Evolutionary conservation across 495 filamentous ascomycete species (phyloP).

Genomic region (Aspergillus wentii): DNA sequence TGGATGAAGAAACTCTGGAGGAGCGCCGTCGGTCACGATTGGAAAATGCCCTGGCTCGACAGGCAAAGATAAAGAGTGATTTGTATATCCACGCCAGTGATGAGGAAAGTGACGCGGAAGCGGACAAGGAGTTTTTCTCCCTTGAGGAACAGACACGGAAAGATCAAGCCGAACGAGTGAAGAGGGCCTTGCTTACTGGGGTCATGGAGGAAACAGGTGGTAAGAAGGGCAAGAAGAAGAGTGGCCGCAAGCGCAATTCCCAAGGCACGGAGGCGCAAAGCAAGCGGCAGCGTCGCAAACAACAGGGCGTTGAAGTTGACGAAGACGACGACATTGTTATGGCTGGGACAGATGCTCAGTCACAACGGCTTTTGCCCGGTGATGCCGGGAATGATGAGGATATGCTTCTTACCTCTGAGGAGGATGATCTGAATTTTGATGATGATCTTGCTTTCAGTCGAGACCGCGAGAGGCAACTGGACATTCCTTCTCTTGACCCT

Average conservation of each 20-base stretch:
- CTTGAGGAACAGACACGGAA: conserved; percentile 57
- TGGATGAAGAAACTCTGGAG: conserved; percentile 48
- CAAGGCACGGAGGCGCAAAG: conserved; percentile 10
- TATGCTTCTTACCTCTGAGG: conserved; percentile 24
- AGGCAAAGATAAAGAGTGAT: conserved; percentile 74
- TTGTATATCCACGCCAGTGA: conserved; percentile 75
- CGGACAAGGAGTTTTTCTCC: conserved; percentile 64
- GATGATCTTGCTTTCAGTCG: conserved; percentile 34
- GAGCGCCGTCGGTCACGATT: conserved; percentile 49
- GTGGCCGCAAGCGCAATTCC: conserved; percentile 24
- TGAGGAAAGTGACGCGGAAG: conserved; percentile 70
- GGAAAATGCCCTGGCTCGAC: conserved; percentile 56
- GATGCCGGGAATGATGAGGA: conserved; percentile 20
- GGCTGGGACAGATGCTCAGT: conserved; percentile 20
- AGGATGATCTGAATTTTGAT: conserved; percentile 34
- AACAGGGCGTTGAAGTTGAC: conserved; percentile 10
- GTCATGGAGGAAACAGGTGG: conserved; percentile 40
- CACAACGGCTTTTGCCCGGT: no score
- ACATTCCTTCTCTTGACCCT: conserved; percentile 8
- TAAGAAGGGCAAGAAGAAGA: conserved; percentile 16
- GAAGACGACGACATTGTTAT: conserved; percentile 33
- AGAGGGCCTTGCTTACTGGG: conserved; percentile 49
- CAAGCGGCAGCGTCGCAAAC: conserved; percentile 34
- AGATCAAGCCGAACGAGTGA: conserved; percentile 43
- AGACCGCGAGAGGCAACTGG: conserved; percentile 13